Evolutionary conservation across 2,329 filamentous ascomycete genomes (phyloP), one percentile per base, ranked within the genome.

Genomic region (Dactylonectria macrodidyma): DNA sequence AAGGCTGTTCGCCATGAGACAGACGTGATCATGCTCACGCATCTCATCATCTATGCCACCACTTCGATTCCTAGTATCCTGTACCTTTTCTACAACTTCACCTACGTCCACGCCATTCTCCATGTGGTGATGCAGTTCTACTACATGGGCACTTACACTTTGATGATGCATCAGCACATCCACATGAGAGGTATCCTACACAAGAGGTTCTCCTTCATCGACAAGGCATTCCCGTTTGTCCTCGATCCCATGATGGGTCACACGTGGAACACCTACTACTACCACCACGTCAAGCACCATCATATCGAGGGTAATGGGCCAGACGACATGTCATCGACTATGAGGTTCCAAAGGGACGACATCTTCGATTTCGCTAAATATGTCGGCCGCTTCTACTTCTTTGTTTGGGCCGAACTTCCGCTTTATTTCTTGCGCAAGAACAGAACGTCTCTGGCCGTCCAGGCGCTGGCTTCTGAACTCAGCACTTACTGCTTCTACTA

Each of bases 81-180:
- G 9, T 85, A 86, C 62, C 84, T 95, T 12, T 93, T 89, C 79
- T 84, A 86, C 73, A 82, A 85, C 75, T 95, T 95, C 81, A 87
- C 85, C 10, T 93, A 88, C 81, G 71, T 87, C 44, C 93, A 95
- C 78, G 93, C 87, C 10, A 72, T 93, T 16, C 72, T 90, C 33
- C 93, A 95, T 76, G 84, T 86, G 60, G 75, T 88, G 10, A 90
- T 94, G 84, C 89, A 92, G 74, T 81, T 87, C 38, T 92, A 86
- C 77, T 95, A 91, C 76, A 88, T 90, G 59, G 93, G 93, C 8
- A 85, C 90, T 2, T 95, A 94, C 81, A 95, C 93, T 0, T 84
- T 95, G 44, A 90, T 95, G 88, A 93, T 93, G 87, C 93, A 95
- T 75, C 93, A 95, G 76, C 93, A 95, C 78, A 95, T 95, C 73